Base-by-base conservation (phyloP, 805 yeast genomes). In the Saturnispora mendoncae region DNA sequence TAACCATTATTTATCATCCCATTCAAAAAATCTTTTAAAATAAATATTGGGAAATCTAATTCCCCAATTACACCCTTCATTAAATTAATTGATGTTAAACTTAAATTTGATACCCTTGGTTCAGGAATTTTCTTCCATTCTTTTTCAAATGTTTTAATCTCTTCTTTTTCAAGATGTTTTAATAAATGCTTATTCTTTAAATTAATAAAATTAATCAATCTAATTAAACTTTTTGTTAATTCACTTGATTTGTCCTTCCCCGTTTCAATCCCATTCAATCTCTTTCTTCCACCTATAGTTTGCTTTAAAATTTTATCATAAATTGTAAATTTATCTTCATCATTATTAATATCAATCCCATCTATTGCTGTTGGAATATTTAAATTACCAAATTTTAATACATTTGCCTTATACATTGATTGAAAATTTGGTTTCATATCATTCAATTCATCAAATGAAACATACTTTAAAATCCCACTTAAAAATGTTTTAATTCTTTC, bases 351-450 rank as follows among this genome's bases (percentile, higher is more conserved):
- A n/a, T n/a, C n/a, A n/a, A n/a, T n/a, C n/a, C n/a, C n/a, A n/a
- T n/a, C n/a, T n/a, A n/a, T n/a, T n/a, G n/a, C 15, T 19, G 34
- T 20, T 19, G 45, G 44, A 18, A 45, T 33, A 36, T 28, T 25
- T 26, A 44, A 27, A 25, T 48, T 51, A 9, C 59, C 61, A 44
- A 54, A 57, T 14, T 39, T 41, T 8, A 29, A 9, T 8, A 56
- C 14, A 14, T 47, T 35, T 15, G 42, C 35, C 15, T 36, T 28
- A 24, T 50, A 29, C 14, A 47, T 37, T 14, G 48, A 26, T 9
- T 34, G 44, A 42, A 52, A 48, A 39, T 47, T 48, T n/a, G 52
- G 51, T n/a, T 41, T 45, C 33, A 50, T 30, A 12, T 42, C 34
- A 17, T 48, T 46, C 8, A 46, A 44, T 17, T 42, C 44, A 17